These are phyloP conservation scores for Boehmeria nivea DNA, from an alignment of 306 rosid genomes.

Conservation along the genomic window DNA sequence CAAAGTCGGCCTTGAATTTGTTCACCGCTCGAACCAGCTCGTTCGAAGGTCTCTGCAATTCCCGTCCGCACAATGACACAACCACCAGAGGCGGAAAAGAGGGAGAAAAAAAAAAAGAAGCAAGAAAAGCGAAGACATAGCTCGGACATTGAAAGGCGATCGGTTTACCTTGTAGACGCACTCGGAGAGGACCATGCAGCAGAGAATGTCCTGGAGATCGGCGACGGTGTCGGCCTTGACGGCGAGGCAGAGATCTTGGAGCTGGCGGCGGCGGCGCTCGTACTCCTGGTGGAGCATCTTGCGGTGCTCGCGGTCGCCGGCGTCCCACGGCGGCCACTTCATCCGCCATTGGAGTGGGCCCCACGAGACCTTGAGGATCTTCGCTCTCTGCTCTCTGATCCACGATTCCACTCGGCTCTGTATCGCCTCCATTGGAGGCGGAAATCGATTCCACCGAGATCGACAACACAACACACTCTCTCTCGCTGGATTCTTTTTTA, in stretches of 20 bases:
- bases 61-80: neutral
- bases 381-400: conserved; percentile 69
- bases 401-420: conserved; percentile 89
- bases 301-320: conserved; percentile 49
- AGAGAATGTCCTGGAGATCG: conserved; percentile 83
- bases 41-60: conserved; percentile 59
- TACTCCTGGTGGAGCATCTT: conserved; percentile 70
- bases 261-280: conserved; percentile 61
- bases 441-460: neutral
- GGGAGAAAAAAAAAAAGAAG: neutral
- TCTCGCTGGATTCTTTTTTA: neutral
- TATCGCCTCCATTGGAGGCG: conserved; percentile 51
- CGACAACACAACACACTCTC: neutral
- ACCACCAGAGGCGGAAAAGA: too few relatives aligned
- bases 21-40: conserved; percentile 92
- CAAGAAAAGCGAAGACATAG: neutral
- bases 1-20: conserved; percentile 85
- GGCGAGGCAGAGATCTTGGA: conserved; percentile 61
- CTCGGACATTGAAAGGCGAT: too few relatives aligned
- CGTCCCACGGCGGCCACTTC: conserved; percentile 73
- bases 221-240: conserved; percentile 66
- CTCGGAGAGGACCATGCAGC: conserved; percentile 93
- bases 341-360: conserved; percentile 82
- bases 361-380: conserved; percentile 74
- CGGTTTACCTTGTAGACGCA: conserved; percentile 82